Percentiles rank a stretch among this genome's conserved stretches.
phyloP scores from a whole-genome alignment of 2,329 filamentous ascomycete genomes.

The Dothideomycetes sp. region DNA sequence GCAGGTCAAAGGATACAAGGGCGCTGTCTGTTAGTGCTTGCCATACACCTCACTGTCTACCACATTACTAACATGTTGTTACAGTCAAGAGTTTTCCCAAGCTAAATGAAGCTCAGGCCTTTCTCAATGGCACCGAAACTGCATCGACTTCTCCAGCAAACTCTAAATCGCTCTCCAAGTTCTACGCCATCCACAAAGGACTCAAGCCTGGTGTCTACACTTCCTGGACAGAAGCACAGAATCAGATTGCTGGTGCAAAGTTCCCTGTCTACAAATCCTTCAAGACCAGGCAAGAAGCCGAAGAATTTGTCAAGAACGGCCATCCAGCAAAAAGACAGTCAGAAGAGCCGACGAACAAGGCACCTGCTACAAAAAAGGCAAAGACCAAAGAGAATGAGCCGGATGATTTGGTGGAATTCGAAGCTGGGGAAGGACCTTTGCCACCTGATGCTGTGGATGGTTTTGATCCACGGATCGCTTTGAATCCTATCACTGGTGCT shows the following conservation, averaged over 20 bases:
- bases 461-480: constrained; percentile 49
- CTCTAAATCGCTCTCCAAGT: constrained; percentile 35
- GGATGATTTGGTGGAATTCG: constrained; percentile 29
- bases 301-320: constrained; percentile 57
- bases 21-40: constrained; percentile 29
- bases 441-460: constrained; percentile 49
- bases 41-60: not conserved
- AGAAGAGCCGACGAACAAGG: constrained; percentile 15
- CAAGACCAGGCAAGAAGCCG: constrained; percentile 54
- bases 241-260: constrained; percentile 65
- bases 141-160: constrained; percentile 25
- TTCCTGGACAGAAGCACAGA: constrained; percentile 59
- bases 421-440: constrained; percentile 47
- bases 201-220: constrained; percentile 53
- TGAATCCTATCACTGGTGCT: constrained; percentile 45
- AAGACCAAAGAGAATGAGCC: constrained; percentile 28
- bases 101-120: constrained; percentile 67
- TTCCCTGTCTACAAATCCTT: constrained; percentile 49
- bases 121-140: constrained; percentile 48
- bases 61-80: constrained; percentile 1
- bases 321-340: constrained; percentile 16
- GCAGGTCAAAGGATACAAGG: constrained; percentile 52
- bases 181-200: constrained; percentile 52
- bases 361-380: constrained; percentile 27
- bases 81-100: constrained; percentile 72